Evolutionary conservation across 805 yeast species (phyloP), one percentile per base, ranked within the genome.

Genomic region (Candida boidinii): DNA sequence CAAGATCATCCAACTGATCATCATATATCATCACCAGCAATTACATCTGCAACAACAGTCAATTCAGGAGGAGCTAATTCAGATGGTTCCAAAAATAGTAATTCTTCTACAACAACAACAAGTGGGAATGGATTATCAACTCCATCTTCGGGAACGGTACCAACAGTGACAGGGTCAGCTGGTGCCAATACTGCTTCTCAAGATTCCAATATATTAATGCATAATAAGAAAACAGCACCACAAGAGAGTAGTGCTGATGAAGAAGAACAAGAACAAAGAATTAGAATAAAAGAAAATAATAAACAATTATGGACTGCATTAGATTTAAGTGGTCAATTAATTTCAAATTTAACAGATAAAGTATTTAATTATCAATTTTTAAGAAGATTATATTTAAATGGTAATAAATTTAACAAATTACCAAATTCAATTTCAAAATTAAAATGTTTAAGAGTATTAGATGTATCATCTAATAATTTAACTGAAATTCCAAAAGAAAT

Each of bases 231-330:
- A 42, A 36, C 54, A 29, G 39, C 57, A 5, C n/a, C n/a, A n/a
- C 48, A 49, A 29, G 55, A 53, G 17, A 39, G 45, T 17, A 47
- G 61, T 13, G 64, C 67, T 29, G 62, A 66, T 38, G 84, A 79
- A 46, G 81, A 77, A 48, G 76, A 73, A 46, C 80, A 77, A 49
- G 78, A 73, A 46, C 76, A 77, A 52, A 62, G 81, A 54, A 70
- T 76, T 60, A 67, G 77, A 56, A 58, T 66, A 23, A 68, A 67
- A 40, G 70, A 74, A 18, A 66, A 68, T 49, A 76, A 81, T 23
- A 79, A 78, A 38, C 96, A 88, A 60, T 70, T 83, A 51, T 92
- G 99, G 99, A 82, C 94, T 34, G 90, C 88, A 5, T 64, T 92
- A 43, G 99, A 92, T 60, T 64, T 90, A 43, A 77, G 94, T 42